Base-by-base conservation (phyloP, 345 rosid species). In the Syzygium aromaticum region DNA sequence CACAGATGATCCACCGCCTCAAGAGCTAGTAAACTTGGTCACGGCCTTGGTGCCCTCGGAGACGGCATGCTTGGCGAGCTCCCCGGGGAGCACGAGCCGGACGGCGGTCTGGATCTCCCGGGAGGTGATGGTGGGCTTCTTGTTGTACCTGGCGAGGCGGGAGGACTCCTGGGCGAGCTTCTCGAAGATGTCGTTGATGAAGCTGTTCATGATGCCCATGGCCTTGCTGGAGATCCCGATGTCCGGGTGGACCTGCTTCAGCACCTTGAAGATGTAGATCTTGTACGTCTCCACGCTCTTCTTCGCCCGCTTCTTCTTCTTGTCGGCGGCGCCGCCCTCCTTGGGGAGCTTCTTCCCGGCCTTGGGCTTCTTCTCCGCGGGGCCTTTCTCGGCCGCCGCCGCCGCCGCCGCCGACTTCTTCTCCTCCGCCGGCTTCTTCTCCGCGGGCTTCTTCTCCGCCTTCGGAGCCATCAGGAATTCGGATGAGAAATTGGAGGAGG, bases 31-130 rank as follows among this genome's bases (percentile, higher is more conserved):
- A 23, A 95, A 95, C 91, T 95, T 94, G 17, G 95, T 93, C 17
- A 95, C 97, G 3, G 96, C 97, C 91, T 95, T 95, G 4, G 97
- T 95, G 1, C 97, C 97, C 89, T 95, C 96, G 5, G 96, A 95
- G 2, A 94, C 96, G 22, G 98, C 98, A 46, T 95, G 96, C 90
- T 95, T 95, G 7, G 98, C 96, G 17, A 95, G 91, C 84, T 95
- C 98, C 6, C 95, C 96, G 5, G 94, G 95, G 16, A 94, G 91
- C 4, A 95, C 98, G 14, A 95, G 92, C 9, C 95, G 88, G 40
- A 95, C 96, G 0, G 95, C 97, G 1, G 96, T 95, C 91, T 95
- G 96, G 63, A 95, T 94, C 89, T 94, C 96, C 84, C 96, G 86
- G 6, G 96, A 94, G 5, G 96, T 95, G 6, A 95, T 95, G 30